These are phyloP conservation scores for Phlebiopsis flavidoalba DNA, from an alignment of 768 basidiomycete genomes.

Conservation along the genomic window DNA sequence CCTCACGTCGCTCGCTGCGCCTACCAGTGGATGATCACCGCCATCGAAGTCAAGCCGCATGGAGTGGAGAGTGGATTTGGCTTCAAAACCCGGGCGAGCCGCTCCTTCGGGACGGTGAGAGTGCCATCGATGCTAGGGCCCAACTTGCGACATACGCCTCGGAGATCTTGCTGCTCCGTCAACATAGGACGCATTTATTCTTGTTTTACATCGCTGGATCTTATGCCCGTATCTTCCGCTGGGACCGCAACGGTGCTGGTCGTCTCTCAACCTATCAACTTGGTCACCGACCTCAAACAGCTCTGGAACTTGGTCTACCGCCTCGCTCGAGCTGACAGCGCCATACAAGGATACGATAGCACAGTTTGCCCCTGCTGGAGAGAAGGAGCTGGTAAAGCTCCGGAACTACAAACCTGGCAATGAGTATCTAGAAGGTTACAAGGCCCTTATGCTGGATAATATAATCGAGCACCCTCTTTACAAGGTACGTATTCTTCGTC, in stretches of 20 bases:
- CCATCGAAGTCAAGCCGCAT: not conserved
- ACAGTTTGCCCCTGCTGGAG: not conserved
- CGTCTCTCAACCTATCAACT: not conserved
- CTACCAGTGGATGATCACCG: not conserved
- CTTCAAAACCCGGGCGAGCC: not conserved
- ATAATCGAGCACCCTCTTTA: not conserved
- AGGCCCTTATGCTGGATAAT: not conserved
- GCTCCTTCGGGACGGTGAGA: not conserved
- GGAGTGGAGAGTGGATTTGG: not conserved
- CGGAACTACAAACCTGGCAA: not conserved
- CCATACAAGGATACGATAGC: not conserved
- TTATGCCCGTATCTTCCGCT: slow-evolving; percentile 1
- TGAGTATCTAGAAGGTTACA: not conserved
- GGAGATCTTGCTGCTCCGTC: not conserved
- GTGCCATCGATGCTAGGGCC: not conserved
- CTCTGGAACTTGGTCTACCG: not conserved
- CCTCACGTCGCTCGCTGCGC: not conserved
- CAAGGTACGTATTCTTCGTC: not conserved
- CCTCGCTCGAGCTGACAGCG: not conserved
- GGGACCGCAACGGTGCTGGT: not conserved
- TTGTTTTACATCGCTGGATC: not conserved
- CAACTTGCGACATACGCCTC: not conserved
- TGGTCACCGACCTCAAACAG: not conserved
- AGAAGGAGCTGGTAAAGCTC: not conserved
- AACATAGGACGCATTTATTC: not conserved